Base-by-base conservation (phyloP, 768 basidiomycete species). In the Dictyophora rubrovolvata region DNA sequence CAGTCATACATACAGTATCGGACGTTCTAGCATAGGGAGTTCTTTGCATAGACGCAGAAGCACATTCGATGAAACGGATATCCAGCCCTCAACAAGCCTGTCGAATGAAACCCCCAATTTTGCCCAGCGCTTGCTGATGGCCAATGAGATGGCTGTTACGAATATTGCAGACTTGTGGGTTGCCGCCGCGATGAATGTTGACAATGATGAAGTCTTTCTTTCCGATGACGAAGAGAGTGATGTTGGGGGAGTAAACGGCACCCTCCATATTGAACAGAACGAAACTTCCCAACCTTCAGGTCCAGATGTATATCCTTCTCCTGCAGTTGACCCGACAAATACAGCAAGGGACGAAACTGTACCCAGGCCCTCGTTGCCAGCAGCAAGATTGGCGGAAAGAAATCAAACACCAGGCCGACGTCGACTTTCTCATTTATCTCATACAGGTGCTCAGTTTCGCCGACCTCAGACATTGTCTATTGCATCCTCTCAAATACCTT, bases 111-210 rank as follows among this genome's bases (percentile, higher is more conserved):
- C 87, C 63, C 77, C 92, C 54, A 92, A 89, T 65, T 92, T 97
- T 63, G 87, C 94, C 0, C 90, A 95, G 68, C 79, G 91, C 60
- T 68, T 95, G 21, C 73, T 95, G 48, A 84, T 94, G 75, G 95
- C 95, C 18, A 96, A 96, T 70, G 93, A 96, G 71, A 89, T 92
- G 64, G 87, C 91, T 12, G 93, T 93, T 5, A 94, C 91, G 59
- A 92, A 87, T 64, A 89, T 99, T 66, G 90, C 93, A 21, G 95
- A 97, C 71, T 75, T 99, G 20, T 99, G 96, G 96, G 91, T 98
- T 54, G 92, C 93, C 5, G 89, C 94, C 18, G 96, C 95, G 6
- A 91, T 95, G 74, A 96, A 95, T 61, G 91, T 86, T 33, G 93
- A 95, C 67, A 87, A 89, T 64, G 92, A 93, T 63, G 85, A 93